phyloP scores from a whole-genome alignment of 2,329 filamentous ascomycete genomes.

The Colletotrichum lupini region DNA sequence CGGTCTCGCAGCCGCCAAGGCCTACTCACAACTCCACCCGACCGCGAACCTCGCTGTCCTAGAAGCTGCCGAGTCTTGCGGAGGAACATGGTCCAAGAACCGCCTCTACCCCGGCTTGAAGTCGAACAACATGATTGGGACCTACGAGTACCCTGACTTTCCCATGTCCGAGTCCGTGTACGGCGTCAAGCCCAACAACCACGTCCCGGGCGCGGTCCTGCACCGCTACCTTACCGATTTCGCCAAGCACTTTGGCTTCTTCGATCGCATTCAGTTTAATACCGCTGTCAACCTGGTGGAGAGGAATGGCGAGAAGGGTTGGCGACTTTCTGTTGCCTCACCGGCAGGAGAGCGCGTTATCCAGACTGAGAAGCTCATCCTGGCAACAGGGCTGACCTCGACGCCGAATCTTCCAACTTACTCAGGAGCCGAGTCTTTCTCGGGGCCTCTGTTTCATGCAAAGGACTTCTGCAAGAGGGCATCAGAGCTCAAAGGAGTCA shows the following conservation, averaged over 20 bases:
- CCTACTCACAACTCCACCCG: constrained; percentile 61
- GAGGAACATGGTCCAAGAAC: constrained; percentile 70
- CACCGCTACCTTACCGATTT: background rate
- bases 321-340: background rate
- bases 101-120: constrained; percentile 70
- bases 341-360: constrained; percentile 26
- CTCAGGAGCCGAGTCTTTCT: constrained; percentile 58
- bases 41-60: constrained; percentile 58
- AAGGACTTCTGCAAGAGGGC: background rate
- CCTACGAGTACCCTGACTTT: constrained; percentile 73
- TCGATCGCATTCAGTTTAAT: background rate
- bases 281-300: background rate
- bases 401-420: constrained; percentile 54
- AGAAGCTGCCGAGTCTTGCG: constrained; percentile 61
- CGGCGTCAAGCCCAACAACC: constrained; percentile 42
- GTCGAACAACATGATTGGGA: constrained; percentile 72
- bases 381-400: constrained; percentile 63
- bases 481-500: background rate
- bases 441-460: background rate
- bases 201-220: background rate
- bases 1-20: constrained; percentile 64
- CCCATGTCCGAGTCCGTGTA: constrained; percentile 64
- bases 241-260: background rate
- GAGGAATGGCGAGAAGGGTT: background rate
- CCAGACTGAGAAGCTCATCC: constrained; percentile 52